Evolutionary conservation across 2,329 filamentous ascomycete genomes (phyloP), one percentile per base, ranked within the genome.

Genomic region (Nemania sp.): DNA sequence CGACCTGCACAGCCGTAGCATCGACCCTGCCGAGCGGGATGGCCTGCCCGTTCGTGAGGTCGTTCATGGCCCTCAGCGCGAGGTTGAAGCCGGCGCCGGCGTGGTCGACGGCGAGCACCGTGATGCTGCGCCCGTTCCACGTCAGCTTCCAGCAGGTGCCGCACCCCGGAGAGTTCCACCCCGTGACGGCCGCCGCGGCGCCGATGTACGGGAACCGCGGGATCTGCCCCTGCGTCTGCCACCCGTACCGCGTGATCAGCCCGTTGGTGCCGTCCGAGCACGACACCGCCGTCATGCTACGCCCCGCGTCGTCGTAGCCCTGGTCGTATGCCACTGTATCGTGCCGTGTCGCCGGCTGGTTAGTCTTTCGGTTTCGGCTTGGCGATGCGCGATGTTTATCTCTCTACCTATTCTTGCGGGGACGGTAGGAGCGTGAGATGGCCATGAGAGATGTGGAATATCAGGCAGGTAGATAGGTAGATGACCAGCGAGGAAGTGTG

Each of bases 221-320:
- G 66, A 86, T 73, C 32, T 79, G 69, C 54, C 79, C 79, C 74
- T 86, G 83, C 0, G 76, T 85, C 54, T 76, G 71, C 84, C 83
- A 90, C 68, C 80, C 80, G 76, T 84, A 85, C 69, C 79, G 82
- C 68, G 82, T 86, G 64, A 84, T 84, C 63, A 91, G 81, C 59
- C 89, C 89, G 75, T 90, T 88, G 63, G 64, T 48, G 56, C 89
- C 89, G 71, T 91, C 85, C 34, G 85, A 89, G 83, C 89, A 92
- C 63, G 87, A 73, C 46, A 92, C 81, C 5, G 71, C 73, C 35
- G 76, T 79, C 56, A 93, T 73, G 46, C 83, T 79, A 59, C 86
- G 82, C 61, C 67, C 66, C 47, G 73, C 73, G 64, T 88, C 78
- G 71, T 93, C 90, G 77, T 91, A 95, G 71, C 82, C 86, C 18